phyloP scores from a whole-genome alignment of 2,329 filamentous ascomycete species.

The Penicillium brevicompactum region DNA sequence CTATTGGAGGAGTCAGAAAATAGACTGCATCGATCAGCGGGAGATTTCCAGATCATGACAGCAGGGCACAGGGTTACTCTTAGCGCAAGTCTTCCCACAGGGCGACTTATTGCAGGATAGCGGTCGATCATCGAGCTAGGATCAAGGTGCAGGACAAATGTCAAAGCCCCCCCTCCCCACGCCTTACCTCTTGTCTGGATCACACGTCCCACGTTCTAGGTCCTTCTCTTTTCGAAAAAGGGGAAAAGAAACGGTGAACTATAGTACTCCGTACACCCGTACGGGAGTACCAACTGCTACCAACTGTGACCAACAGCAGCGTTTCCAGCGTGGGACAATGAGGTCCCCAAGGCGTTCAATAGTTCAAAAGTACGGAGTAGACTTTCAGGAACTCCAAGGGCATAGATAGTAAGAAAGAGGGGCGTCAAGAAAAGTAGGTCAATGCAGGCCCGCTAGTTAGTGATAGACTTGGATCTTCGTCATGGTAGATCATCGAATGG shows the following conservation, averaged over 20 bases:
- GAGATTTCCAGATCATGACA: conserved; percentile 40
- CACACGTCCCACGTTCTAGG: conserved; percentile 21
- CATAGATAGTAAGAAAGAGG: not conserved
- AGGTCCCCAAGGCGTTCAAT: conserved; percentile 4
- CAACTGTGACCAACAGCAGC: too few species aligned
- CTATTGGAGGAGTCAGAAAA: conserved; percentile 43
- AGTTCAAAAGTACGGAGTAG: not conserved
- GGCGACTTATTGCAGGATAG: conserved; percentile 41
- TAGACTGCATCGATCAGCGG: conserved; percentile 38
- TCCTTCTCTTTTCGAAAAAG: not conserved
- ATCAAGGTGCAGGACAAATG: conserved; percentile 29
- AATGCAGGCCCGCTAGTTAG: conserved; percentile 36
- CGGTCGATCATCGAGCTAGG: conserved; percentile 40
- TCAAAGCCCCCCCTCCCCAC: conserved; percentile 20
- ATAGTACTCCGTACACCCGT: conserved; percentile 4
- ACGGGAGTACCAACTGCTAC: not conserved
- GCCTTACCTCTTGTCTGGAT: conserved; percentile 23
- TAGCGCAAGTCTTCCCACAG: conserved; percentile 35
- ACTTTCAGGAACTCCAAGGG: not conserved
- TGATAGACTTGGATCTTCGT: conserved; percentile 40
- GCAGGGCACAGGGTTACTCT: conserved; percentile 39
- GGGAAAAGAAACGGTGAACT: conserved; percentile 29
- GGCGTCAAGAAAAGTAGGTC: conserved; percentile 24
- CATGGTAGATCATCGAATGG: conserved; percentile 32
- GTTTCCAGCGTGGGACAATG: too few species aligned